Conservation (phyloP, 2,329 filamentous ascomycete genomes). For the Penicillium sp. region DNA sequence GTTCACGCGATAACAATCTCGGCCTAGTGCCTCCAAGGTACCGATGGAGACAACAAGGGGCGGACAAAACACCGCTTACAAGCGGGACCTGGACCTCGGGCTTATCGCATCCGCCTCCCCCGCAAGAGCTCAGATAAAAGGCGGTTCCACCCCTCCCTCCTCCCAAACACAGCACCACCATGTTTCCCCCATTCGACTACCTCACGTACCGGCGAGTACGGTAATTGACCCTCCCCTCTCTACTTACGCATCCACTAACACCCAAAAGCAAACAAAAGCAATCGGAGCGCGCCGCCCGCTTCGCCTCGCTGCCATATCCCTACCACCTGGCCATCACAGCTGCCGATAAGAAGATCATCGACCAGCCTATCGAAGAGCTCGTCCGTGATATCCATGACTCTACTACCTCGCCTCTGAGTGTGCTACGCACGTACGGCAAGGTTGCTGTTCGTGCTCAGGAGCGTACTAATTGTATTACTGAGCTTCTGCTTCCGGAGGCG, state of each 20-base stretch:
- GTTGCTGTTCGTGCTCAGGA: slow-evolving; percentile 78
- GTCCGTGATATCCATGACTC: slow-evolving; percentile 75
- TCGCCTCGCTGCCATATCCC: slow-evolving; percentile 61
- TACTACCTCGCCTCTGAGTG: slow-evolving; percentile 62
- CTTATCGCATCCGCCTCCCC: slow-evolving; percentile 24
- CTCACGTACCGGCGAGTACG: slow-evolving; percentile 69
- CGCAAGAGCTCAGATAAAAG: slow-evolving; percentile 19
- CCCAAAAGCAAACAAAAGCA: slow-evolving; percentile 71
- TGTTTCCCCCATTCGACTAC: slow-evolving; percentile 61
- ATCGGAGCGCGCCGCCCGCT: slow-evolving; percentile 67
- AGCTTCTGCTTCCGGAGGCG: slow-evolving; percentile 75
- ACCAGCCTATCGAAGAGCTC: slow-evolving; percentile 72
- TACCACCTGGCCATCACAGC: slow-evolving; percentile 67
- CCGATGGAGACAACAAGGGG: neutral
- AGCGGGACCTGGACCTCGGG: slow-evolving; percentile 2
- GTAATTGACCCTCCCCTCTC: slow-evolving; percentile 46
- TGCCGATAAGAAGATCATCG: slow-evolving; percentile 65
- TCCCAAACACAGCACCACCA: slow-evolving; percentile 22
- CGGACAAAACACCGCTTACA: slow-evolving; percentile 19
- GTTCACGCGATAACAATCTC: neutral
- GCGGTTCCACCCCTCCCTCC: slow-evolving; percentile 5
- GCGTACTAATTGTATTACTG: slow-evolving; percentile 86
- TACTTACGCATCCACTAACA: neutral
- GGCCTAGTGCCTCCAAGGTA: neutral
- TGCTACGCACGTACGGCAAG: slow-evolving; percentile 85